Evolutionary conservation across 441 rosid genomes (phyloP).

Genomic region (Pelargonium australe): DNA sequence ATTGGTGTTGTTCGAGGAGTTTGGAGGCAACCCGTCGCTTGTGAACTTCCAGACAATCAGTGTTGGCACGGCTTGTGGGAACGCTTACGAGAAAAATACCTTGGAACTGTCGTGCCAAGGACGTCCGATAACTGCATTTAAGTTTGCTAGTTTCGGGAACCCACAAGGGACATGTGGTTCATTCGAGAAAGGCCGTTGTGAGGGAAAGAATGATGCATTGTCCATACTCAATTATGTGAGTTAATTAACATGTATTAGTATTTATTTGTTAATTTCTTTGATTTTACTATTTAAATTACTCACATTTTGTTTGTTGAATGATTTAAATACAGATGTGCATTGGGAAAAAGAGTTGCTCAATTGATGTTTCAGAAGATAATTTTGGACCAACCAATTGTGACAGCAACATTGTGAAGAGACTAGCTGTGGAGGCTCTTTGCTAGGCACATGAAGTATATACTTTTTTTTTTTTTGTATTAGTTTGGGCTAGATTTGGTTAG

Average conservation of each 20-base stretch:
- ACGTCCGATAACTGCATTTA: background rate
- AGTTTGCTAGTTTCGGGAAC: background rate
- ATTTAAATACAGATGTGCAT: background rate
- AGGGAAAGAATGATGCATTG: background rate
- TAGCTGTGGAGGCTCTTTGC: conserved; percentile 7
- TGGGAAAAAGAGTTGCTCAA: conserved; percentile 1
- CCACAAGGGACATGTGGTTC: background rate
- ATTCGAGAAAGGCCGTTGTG: conserved; percentile 5
- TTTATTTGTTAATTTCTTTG: background rate
- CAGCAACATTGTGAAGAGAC: background rate
- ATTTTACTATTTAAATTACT: background rate
- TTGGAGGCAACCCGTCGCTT: conserved; percentile 19
- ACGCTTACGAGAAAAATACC: background rate
- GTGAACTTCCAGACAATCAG: conserved; percentile 14
- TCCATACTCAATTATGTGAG: background rate
- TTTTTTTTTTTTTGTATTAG: too few relatives aligned
- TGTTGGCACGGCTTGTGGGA: conserved; percentile 6
- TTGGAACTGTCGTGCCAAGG: conserved; percentile 1
- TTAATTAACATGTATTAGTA: background rate
- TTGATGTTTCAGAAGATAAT: background rate
- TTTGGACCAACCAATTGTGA: conserved; percentile 1
- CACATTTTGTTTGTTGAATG: background rate
- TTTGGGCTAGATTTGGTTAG: too few relatives aligned
- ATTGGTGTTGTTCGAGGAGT: conserved; percentile 24
- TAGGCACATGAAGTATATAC: background rate